Conservation (phyloP, 192 early-diverging fungal genomes). For the Linnemannia hyalina region DNA sequence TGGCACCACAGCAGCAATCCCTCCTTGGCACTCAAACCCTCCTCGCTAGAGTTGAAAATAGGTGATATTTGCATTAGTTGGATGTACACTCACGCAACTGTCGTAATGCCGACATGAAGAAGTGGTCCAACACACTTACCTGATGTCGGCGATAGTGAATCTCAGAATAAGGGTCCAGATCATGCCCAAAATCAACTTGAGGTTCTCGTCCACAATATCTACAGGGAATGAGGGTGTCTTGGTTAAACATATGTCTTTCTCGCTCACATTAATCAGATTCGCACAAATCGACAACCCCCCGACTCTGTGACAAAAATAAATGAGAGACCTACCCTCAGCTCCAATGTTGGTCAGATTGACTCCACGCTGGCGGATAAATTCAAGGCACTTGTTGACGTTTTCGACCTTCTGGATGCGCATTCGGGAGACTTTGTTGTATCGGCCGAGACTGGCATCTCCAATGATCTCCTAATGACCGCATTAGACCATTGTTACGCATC, state of each 20-base stretch:
- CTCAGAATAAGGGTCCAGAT: constrained; percentile 98
- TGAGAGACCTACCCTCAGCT: constrained; percentile 76
- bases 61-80: neutral
- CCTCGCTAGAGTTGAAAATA: constrained; percentile 72
- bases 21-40: constrained; percentile 96
- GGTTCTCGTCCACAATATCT: constrained; percentile 95
- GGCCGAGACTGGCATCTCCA: constrained; percentile 87
- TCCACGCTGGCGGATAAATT: constrained; percentile 89
- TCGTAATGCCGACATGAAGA: neutral
- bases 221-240: neutral
- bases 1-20: constrained; percentile 98
- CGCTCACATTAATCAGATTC: neutral
- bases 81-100: neutral
- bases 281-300: neutral
- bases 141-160: constrained; percentile 96
- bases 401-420: constrained; percentile 96
- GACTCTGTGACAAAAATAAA: neutral
- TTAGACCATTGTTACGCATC: constrained; percentile 29
- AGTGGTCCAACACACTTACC: constrained; percentile 40
- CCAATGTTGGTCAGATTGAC: constrained; percentile 96
- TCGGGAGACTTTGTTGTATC: constrained; percentile 89
- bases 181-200: constrained; percentile 94
- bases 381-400: constrained; percentile 94
- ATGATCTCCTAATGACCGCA: constrained; percentile 83
- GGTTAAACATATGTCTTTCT: neutral